Evolutionary conservation across 2,329 filamentous ascomycete species (phyloP).

Genomic region (Stachybotrys elegans): DNA sequence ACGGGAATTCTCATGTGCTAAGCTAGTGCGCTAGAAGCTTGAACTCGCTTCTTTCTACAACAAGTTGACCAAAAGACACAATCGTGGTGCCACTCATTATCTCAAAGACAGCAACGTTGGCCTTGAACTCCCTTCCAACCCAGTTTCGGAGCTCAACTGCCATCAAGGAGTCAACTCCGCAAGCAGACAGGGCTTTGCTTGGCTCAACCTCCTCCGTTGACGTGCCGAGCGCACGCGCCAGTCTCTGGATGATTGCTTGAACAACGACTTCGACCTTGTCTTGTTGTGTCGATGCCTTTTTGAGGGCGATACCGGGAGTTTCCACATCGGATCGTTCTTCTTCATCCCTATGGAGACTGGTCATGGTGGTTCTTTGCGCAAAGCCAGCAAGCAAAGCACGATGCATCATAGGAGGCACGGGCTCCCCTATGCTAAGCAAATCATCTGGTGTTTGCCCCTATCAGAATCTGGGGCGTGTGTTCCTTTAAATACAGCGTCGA

Average conservation of each 20-base stretch:
- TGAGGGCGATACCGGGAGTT: neutral
- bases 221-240: neutral
- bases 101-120: neutral
- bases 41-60: neutral
- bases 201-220: neutral
- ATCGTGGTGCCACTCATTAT: slow-evolving; percentile 1
- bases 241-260: neutral
- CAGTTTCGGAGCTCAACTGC: slow-evolving; percentile 1
- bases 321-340: neutral
- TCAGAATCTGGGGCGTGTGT: neutral
- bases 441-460: neutral
- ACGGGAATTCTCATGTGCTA: no score
- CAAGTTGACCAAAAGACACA: neutral
- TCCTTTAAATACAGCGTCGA: no score
- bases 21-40: no score
- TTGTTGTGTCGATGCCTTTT: neutral
- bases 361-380: neutral
- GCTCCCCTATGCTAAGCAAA: neutral
- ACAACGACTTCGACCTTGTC: neutral
- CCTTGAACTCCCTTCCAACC: neutral
- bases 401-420: neutral
- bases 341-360: neutral
- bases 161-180: slow-evolving; percentile 1
- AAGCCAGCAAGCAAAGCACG: neutral
- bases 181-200: neutral